These are phyloP conservation scores for Ophiobolus disseminans DNA, from an alignment of 2,329 filamentous ascomycete species.

Conservation along the genomic window DNA sequence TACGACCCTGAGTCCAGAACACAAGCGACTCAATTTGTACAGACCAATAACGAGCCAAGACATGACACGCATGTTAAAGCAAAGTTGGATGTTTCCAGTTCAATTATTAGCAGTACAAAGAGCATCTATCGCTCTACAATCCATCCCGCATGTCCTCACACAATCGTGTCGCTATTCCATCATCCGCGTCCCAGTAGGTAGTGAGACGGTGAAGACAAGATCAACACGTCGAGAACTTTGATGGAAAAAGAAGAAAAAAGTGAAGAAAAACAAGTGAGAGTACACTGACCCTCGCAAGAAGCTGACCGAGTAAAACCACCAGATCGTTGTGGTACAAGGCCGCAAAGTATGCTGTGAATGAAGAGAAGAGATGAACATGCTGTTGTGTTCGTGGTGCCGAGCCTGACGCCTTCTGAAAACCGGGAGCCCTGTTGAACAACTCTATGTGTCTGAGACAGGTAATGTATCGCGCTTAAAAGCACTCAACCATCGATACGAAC, in stretches of 20 bases:
- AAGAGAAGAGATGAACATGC: neutral
- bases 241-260: neutral
- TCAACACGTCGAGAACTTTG: neutral
- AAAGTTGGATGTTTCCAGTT: too few relatives aligned
- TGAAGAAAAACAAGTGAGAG: neutral
- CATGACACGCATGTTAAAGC: too few relatives aligned
- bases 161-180: neutral
- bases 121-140: neutral
- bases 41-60: too few relatives aligned
- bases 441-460: neutral
- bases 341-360: neutral
- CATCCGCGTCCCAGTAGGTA: neutral
- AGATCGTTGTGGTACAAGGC: neutral
- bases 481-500: neutral
- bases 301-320: neutral
- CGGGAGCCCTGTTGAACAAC: neutral
- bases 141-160: neutral
- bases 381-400: neutral
- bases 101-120: neutral
- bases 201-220: neutral
- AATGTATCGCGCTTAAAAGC: neutral
- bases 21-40: too few relatives aligned
- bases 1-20: too few relatives aligned
- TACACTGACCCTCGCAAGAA: neutral
- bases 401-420: neutral